Evolutionary conservation across 1,284 basidiomycete genomes (phyloP).

Genomic region (Waitea zeae): DNA sequence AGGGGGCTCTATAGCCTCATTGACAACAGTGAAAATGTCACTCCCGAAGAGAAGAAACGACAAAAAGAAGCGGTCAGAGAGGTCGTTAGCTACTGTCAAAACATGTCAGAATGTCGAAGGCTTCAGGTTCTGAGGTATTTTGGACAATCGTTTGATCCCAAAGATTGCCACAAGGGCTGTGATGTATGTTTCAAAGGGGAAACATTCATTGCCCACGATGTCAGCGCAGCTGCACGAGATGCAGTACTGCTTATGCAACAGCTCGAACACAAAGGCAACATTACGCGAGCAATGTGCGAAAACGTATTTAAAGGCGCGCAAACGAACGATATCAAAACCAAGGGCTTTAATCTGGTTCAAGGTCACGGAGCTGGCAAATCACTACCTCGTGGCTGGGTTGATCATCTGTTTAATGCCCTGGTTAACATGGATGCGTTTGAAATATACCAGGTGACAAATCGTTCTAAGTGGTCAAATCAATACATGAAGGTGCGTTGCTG

Average conservation of each 20-base stretch:
- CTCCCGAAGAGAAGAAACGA: slow-evolving; percentile 34
- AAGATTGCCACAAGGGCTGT: slow-evolving; percentile 44
- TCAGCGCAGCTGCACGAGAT: slow-evolving; percentile 31
- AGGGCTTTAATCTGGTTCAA: slow-evolving; percentile 26
- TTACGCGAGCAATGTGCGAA: slow-evolving; percentile 31
- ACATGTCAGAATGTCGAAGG: slow-evolving; percentile 78
- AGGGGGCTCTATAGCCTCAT: slow-evolving; percentile 33
- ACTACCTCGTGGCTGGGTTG: slow-evolving; percentile 29
- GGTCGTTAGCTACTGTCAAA: slow-evolving; percentile 65
- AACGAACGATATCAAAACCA: slow-evolving; percentile 25
- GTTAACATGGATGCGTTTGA: slow-evolving; percentile 22
- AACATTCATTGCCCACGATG: slow-evolving; percentile 26
- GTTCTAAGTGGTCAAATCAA: slow-evolving; percentile 14
- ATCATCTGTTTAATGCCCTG: slow-evolving; percentile 48
- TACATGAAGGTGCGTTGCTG: slow-evolving; percentile 22
- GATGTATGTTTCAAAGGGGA: slow-evolving; percentile 52
- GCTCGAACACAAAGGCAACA: slow-evolving; percentile 17
- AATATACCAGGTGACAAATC: slow-evolving; percentile 14
- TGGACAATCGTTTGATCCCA: slow-evolving; percentile 24
- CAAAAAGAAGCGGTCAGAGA: slow-evolving; percentile 34
- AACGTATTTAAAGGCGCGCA: slow-evolving; percentile 50
- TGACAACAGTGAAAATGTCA: slow-evolving; percentile 22
- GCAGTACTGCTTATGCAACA: slow-evolving; percentile 34
- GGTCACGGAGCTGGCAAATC: slow-evolving; percentile 37
- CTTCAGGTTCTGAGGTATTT: slow-evolving; percentile 67